Percentiles rank a stretch among this genome's conserved stretches.
Evolutionary conservation across 352 stramenopile species (phyloP).

Genomic region (Pythium monospermum): DNA sequence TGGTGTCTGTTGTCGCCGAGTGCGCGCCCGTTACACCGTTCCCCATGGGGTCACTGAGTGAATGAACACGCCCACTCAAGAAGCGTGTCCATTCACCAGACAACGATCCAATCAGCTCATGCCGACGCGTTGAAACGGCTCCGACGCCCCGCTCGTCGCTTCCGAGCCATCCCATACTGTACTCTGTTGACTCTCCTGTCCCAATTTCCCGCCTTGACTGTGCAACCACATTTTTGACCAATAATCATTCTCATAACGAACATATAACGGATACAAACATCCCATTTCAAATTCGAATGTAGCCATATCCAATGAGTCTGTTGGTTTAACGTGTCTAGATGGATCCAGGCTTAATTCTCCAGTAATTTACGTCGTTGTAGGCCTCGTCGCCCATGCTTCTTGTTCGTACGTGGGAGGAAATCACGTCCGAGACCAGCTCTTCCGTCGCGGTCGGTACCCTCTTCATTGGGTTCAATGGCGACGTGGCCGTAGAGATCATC

Average conservation of each 20-base stretch:
- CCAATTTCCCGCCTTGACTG: not conserved
- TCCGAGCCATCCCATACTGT: not conserved
- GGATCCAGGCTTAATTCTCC: conserved; percentile 55
- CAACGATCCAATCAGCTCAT: not conserved
- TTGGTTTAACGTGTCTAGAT: conserved; percentile 13
- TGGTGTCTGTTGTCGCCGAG: too few species aligned
- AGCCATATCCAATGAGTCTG: not conserved
- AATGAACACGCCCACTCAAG: too few species aligned
- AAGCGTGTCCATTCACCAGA: not conserved
- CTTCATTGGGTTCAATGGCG: conserved; percentile 6
- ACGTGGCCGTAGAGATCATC: too few species aligned
- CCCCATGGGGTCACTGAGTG: too few species aligned
- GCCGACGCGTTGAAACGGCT: not conserved
- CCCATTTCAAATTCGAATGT: too few species aligned
- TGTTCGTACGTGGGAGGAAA: conserved; percentile 42
- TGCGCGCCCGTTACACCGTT: too few species aligned
- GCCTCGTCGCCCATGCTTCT: conserved; percentile 67
- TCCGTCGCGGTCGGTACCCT: conserved; percentile 22
- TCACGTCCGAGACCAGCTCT: conserved; percentile 44
- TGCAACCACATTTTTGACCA: too few species aligned
- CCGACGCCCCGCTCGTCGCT: not conserved
- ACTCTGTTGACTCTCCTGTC: too few species aligned
- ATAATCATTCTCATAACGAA: too few species aligned
- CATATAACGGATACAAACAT: too few species aligned
- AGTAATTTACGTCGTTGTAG: conserved; percentile 87